Conservation (phyloP, 2,329 filamentous ascomycete species). For the Hawksworthiomyces lignivorus region DNA sequence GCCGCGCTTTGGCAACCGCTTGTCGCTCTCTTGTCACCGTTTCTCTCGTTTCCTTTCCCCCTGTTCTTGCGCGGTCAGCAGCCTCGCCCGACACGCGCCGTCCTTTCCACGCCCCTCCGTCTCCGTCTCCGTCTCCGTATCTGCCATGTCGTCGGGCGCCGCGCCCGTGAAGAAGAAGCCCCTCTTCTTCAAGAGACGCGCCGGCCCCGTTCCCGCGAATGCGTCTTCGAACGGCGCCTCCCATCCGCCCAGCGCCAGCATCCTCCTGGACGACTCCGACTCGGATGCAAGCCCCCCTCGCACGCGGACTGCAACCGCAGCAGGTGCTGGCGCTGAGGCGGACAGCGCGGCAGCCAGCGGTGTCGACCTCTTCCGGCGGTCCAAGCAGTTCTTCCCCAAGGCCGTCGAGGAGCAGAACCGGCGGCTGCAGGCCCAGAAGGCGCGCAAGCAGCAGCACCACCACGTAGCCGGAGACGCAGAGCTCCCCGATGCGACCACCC, state of each 20-base stretch:
- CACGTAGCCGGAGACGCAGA: too few species aligned
- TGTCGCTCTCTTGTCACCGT: too few species aligned
- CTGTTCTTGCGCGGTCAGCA: neutral
- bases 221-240: neutral
- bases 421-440: slow-evolving; percentile 4
- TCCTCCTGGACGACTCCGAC: slow-evolving; percentile 4
- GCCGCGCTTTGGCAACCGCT: too few species aligned
- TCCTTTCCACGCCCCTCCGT: neutral
- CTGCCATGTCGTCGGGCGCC: neutral
- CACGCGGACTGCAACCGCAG: neutral
- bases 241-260: neutral
- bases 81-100: neutral
- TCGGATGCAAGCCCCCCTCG: slow-evolving; percentile 1
- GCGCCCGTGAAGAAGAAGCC: slow-evolving; percentile 10
- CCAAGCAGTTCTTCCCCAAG: slow-evolving; percentile 39
- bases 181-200: slow-evolving; percentile 14
- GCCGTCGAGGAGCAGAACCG: slow-evolving; percentile 17
- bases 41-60: too few species aligned
- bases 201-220: neutral
- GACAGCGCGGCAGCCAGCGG: slow-evolving; percentile 22
- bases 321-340: slow-evolving; percentile 6
- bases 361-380: slow-evolving; percentile 42
- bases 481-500: neutral
- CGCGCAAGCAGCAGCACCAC: slow-evolving; percentile 27
- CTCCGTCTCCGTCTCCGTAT: too few species aligned